phyloP scores from a whole-genome alignment of 495 filamentous ascomycete species.

The Jackrogersella minutella region DNA sequence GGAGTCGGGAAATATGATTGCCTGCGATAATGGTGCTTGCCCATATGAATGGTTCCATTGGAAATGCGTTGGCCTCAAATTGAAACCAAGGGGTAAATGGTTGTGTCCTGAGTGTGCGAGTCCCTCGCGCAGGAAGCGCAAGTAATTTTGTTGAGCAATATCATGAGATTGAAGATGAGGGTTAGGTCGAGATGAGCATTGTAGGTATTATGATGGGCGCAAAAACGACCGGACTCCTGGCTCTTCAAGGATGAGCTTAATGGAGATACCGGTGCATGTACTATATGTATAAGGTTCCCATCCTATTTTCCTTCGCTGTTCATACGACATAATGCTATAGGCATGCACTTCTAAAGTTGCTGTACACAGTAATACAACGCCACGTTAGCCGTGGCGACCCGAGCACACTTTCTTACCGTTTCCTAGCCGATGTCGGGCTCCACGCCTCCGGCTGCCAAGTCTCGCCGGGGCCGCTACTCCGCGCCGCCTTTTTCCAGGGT shows the following conservation, averaged over 20 bases:
- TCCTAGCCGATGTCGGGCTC: constrained; percentile 59
- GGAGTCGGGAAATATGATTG: constrained; percentile 96
- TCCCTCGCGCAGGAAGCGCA: constrained; percentile 9
- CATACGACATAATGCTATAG: constrained; percentile 2
- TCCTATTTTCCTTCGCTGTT: constrained; percentile 4
- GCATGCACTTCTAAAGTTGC: not conserved
- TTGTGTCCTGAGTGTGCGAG: constrained; percentile 80
- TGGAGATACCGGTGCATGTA: constrained; percentile 2
- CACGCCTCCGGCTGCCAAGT: constrained; percentile 81
- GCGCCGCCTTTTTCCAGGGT: constrained; percentile 68
- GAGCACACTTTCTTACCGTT: constrained; percentile 40
- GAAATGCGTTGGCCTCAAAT: constrained; percentile 86
- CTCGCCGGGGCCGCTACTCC: constrained; percentile 64
- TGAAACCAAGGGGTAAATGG: constrained; percentile 89
- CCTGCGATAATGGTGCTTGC: constrained; percentile 90
- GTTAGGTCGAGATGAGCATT: constrained; percentile 4
- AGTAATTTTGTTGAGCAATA: not conserved
- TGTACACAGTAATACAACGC: constrained; percentile 27
- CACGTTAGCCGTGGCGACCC: not conserved
- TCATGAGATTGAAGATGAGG: not conserved
- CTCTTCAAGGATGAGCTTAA: not conserved
- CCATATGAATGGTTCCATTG: constrained; percentile 97
- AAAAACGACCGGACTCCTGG: not conserved
- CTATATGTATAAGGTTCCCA: constrained; percentile 1
- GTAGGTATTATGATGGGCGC: not conserved